A percentile compares a stretch with the other conserved stretches of the same genome.
phyloP scores from a whole-genome alignment of 164 flowering plant species.

The Liquidambar formosana region DNA sequence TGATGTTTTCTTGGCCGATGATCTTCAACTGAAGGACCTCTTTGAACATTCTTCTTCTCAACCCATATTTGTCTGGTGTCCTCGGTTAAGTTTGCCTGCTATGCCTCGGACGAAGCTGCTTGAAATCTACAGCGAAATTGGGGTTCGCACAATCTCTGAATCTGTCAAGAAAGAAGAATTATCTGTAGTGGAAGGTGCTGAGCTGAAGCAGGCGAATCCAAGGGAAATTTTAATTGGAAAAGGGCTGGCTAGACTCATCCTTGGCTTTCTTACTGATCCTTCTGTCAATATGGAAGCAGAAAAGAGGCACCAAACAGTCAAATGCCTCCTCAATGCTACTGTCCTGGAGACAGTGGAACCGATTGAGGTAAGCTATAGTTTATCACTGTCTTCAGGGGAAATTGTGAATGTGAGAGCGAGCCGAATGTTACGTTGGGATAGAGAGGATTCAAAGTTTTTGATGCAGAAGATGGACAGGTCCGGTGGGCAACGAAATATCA shows the following conservation, averaged over 20 bases:
- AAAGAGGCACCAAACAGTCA: conserved; percentile 38
- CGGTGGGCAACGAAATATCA: conserved; percentile 24
- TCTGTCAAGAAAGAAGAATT: conserved; percentile 39
- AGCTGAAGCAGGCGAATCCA: conserved; percentile 22
- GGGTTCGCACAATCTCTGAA: conserved; percentile 56
- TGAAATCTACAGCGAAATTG: conserved; percentile 43
- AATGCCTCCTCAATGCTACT: conserved; percentile 33
- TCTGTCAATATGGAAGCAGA: conserved; percentile 34
- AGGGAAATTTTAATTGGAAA: conserved; percentile 22
- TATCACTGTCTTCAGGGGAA: conserved; percentile 40
- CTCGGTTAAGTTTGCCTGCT: conserved; percentile 36
- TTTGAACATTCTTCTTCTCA: conserved; percentile 33
- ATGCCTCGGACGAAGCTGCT: conserved; percentile 36
- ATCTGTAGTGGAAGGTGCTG: conserved; percentile 10
- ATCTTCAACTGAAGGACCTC: conserved; percentile 53
- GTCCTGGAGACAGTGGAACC: conserved; percentile 44
- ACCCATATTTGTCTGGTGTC: conserved; percentile 66
- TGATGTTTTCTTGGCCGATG: no score
- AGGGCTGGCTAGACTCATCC: conserved; percentile 45
- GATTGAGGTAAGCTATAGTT: conserved; percentile 29
- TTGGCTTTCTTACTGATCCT: conserved; percentile 53
- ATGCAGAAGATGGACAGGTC: conserved; percentile 39
- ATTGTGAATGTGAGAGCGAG: conserved; percentile 23
- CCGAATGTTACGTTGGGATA: conserved; percentile 58
- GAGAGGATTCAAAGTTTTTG: conserved; percentile 37